Conservation (phyloP, 1,284 basidiomycete genomes). For the Heterobasidion irregulare region DNA sequence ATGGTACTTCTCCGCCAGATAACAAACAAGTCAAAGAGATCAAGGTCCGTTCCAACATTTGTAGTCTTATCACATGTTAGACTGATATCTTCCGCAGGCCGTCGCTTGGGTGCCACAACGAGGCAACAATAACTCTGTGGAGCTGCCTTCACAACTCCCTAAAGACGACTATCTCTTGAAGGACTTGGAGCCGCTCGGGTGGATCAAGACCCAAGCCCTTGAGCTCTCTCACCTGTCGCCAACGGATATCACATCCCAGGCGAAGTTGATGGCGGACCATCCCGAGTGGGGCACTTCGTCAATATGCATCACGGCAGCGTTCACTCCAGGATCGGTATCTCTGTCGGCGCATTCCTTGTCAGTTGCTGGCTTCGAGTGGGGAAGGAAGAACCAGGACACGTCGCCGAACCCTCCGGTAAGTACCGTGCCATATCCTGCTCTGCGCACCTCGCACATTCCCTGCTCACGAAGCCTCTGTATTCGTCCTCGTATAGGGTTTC, state of each 20-base stretch:
- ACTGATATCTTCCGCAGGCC: constrained; percentile 34
- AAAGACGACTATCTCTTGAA: constrained; percentile 93
- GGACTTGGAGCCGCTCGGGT: constrained; percentile 93
- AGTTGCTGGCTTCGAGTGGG: constrained; percentile 96
- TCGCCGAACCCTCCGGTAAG: constrained; percentile 73
- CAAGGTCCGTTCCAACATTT: constrained; percentile 41
- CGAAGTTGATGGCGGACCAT: constrained; percentile 94
- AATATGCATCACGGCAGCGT: constrained; percentile 91
- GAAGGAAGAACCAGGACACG: constrained; percentile 84
- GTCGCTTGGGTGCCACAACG: constrained; percentile 95
- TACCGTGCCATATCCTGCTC: constrained; percentile 5
- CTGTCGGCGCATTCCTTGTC: constrained; percentile 88
- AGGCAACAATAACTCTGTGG: constrained; percentile 90
- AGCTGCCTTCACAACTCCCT: constrained; percentile 81
- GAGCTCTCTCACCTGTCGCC: constrained; percentile 92
- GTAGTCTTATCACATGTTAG: background rate
- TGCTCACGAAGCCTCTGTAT: background rate
- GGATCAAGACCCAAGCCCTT: constrained; percentile 94
- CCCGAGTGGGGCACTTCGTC: constrained; percentile 92
- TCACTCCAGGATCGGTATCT: constrained; percentile 96
- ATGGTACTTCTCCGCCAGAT: constrained; percentile 89
- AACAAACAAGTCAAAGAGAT: constrained; percentile 99
- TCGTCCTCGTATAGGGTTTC: constrained; percentile 52
- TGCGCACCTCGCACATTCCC: too few species aligned
- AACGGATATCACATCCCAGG: constrained; percentile 92